Evolutionary conservation across 768 basidiomycete species (phyloP).

Genomic region (Russula earlei): DNA sequence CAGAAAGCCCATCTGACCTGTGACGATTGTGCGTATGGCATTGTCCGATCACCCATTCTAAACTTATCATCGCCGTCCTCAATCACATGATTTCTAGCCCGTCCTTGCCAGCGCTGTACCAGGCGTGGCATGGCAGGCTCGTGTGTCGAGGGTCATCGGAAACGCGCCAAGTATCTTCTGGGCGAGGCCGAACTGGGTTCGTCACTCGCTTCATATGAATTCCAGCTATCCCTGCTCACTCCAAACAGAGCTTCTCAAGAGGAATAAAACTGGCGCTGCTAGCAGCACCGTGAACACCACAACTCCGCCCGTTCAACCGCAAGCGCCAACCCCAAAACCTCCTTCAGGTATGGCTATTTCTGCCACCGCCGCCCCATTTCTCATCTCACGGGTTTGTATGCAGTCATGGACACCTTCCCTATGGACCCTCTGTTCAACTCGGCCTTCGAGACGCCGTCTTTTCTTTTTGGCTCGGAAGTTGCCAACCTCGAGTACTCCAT

Average conservation of each 20-base stretch:
- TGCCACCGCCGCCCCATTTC: not conserved
- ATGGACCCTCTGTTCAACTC: slow-evolving; percentile 53
- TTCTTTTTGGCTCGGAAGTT: slow-evolving; percentile 75
- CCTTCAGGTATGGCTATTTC: not conserved
- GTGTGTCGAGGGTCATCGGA: slow-evolving; percentile 91
- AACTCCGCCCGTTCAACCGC: slow-evolving; percentile 5
- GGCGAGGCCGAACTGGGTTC: slow-evolving; percentile 89
- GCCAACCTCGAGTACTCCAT: slow-evolving; percentile 95
- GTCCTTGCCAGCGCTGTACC: slow-evolving; percentile 91
- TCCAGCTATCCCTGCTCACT: slow-evolving; percentile 1
- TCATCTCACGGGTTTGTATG: not conserved
- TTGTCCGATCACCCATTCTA: slow-evolving; percentile 1
- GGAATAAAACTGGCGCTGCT: slow-evolving; percentile 1
- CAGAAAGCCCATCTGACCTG: slow-evolving; percentile 98
- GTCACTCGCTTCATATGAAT: slow-evolving; percentile 23
- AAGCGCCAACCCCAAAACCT: slow-evolving; percentile 4
- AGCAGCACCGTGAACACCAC: not conserved
- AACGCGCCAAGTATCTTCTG: slow-evolving; percentile 95
- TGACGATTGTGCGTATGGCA: slow-evolving; percentile 88
- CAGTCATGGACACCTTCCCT: slow-evolving; percentile 27
- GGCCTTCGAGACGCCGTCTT: slow-evolving; percentile 45
- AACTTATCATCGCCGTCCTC: slow-evolving; percentile 6
- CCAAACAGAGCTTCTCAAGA: slow-evolving; percentile 14
- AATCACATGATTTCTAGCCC: slow-evolving; percentile 42
- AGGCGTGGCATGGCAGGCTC: slow-evolving; percentile 85